Evolutionary conservation across 2,329 filamentous ascomycete genomes (phyloP).

Genomic region (Ophiostoma perfectum): DNA sequence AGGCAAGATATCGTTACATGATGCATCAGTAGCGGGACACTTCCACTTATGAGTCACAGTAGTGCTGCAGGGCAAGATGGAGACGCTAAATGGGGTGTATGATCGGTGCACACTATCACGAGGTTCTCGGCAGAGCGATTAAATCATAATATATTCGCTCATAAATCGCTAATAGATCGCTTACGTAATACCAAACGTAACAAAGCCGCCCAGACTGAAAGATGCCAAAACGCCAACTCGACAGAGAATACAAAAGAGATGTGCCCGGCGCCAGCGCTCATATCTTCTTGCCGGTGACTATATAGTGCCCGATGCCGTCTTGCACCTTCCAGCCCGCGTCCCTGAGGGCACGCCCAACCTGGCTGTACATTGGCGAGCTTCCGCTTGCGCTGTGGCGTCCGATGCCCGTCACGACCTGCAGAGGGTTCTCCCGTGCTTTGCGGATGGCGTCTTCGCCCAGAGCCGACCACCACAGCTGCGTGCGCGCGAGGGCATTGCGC

Average conservation of each 20-base stretch:
- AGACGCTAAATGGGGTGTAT: not conserved
- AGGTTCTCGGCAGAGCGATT: not conserved
- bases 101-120: not conserved
- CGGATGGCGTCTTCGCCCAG: conserved; percentile 59
- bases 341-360: conserved; percentile 69
- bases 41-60: not conserved
- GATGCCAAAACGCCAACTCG: not conserved
- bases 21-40: not conserved
- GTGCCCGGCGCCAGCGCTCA: not conserved
- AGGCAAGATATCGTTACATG: not conserved
- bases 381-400: conserved; percentile 75
- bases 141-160: not conserved
- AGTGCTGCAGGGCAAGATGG: not conserved
- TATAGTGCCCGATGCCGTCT: conserved; percentile 62
- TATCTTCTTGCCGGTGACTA: conserved; percentile 55
- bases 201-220: too few species aligned
- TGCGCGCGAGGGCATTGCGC: conserved; percentile 64
- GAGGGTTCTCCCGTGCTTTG: conserved; percentile 48
- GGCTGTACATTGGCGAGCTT: conserved; percentile 67
- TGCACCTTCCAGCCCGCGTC: conserved; percentile 80
- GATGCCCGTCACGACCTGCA: conserved; percentile 73
- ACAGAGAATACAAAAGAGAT: not conserved
- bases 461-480: conserved; percentile 68
- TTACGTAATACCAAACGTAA: not conserved
- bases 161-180: not conserved